Evolutionary conservation across 306 rosid species (phyloP), one percentile per base, ranked within the genome.

Genomic region (Vigna trinervia): DNA sequence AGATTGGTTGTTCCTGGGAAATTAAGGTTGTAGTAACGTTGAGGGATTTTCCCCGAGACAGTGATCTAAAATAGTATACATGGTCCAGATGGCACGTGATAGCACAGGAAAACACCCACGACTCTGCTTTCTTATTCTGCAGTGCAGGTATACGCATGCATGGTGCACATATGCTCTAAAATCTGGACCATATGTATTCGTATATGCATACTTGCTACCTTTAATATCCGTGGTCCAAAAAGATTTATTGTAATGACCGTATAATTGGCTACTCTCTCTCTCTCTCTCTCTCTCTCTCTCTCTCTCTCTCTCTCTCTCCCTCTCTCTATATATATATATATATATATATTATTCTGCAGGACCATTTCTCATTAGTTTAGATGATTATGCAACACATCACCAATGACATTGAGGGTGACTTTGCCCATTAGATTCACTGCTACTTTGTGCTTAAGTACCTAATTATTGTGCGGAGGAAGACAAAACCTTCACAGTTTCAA

Each of bases 21-120:
- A 76, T 45, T 34, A 46, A 71, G 73, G 39, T 53, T 26, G 28
- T 26, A 26, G 28, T 26, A 26, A 26, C 0, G 28, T 26, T 46
- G 75, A 69, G 65, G 76, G 59, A 63, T 2, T 70, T 78, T 73
- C 17, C 53, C 52, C 26, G 34, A 36, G 34, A 74, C 58, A 28
- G 46, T 32, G 51, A 14, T 43, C 22, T 22, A 12, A 19, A 53
- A 47, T 48, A 47, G 43, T 48, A 34, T 34, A 79, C 7, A 36
- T 86, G 91, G 96, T 85, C 96, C 91, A 88, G 54, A 84, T 57
- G 5, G 64, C 91, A 86, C 87, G 87, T 88, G 96, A 85, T 64
- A 39, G 10, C 51, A 4, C 71, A 17, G n/a, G 32, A 17, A 64
- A 64, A 36, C 43, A 64, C 17, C 52, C 51, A 64, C 51, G 10